Base-by-base conservation (phyloP, 148 eudicot genomes). In the Camellia sinensis region DNA sequence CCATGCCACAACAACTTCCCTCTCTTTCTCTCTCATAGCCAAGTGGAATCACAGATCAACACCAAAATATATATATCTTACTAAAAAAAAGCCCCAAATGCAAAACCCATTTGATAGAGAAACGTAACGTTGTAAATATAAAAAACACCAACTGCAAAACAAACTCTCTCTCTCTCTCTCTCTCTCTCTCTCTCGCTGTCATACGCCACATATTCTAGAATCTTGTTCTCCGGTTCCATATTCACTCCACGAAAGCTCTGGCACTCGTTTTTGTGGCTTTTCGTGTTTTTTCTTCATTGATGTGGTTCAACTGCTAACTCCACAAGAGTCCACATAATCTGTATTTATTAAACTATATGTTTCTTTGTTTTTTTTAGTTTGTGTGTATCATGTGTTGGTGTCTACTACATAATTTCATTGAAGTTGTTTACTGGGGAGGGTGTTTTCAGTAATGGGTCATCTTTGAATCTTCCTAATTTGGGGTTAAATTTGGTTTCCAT, bases 371-470 rank as follows among this genome's bases (percentile, higher is more conserved):
- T 45, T 75, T 53, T 7, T 41, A 29, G 29, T 53, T 46, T 13
- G 29, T 40, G 12, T 12, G 15, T 68, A 66, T 0, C 48, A 14
- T 68, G 5, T 56, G 50, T 54, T 67, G 54, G 43, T 19, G 45
- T 65, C 44, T 85, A 11, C 21, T 57, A 6, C 69, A 7, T 17
- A 57, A n/a, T 73, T 75, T 41, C 29, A 37, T 78, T 79, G 14
- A 67, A 66, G 77, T 80, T 81, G 59, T 80, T 81, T 41, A 74
- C 80, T 82, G 68, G 78, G 65, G 86, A 64, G 73, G 83, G 80
- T 67, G 29, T 59, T 85, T 89, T 22, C 22, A n/a, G 79, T 78
- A 77, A 70, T 82, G 90, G 88, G 85, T 75, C 78, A 52, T 78
- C 66, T 68, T 63, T 82, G 45, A 82, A 84, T 78, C 73, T 71